Evolutionary conservation across 2,329 filamentous ascomycete species (phyloP).

Genomic region (Cercospora sesami): DNA sequence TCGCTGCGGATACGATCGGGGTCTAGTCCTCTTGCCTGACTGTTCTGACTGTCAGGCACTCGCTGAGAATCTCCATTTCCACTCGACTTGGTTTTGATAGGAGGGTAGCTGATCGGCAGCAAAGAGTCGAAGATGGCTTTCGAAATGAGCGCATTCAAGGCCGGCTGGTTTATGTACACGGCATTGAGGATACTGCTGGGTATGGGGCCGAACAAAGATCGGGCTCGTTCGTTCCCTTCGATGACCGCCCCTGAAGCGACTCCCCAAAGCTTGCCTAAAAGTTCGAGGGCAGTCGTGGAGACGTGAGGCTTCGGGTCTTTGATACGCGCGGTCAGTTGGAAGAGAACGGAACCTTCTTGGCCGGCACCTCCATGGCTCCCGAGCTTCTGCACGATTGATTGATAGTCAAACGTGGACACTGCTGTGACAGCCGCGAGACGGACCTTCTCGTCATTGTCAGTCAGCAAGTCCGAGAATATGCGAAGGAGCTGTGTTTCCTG

Average conservation of each 20-base stretch:
- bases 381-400: slow-evolving; percentile 78
- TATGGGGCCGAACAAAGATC: slow-evolving; percentile 73
- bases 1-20: slow-evolving; percentile 78
- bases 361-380: slow-evolving; percentile 72
- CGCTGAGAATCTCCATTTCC: slow-evolving; percentile 60
- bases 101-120: slow-evolving; percentile 85
- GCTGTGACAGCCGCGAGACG: slow-evolving; percentile 84
- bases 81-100: slow-evolving; percentile 56
- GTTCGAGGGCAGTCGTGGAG: slow-evolving; percentile 80
- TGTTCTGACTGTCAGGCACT: slow-evolving; percentile 58
- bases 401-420: slow-evolving; percentile 76
- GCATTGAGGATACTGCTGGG: slow-evolving; percentile 83
- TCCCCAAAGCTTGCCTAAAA: slow-evolving; percentile 88
- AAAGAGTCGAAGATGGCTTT: slow-evolving; percentile 83
- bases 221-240: slow-evolving; percentile 74
- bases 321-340: slow-evolving; percentile 79
- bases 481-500: slow-evolving; percentile 76
- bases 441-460: slow-evolving; percentile 87
- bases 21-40: slow-evolving; percentile 52
- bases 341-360: slow-evolving; percentile 75
- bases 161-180: slow-evolving; percentile 84
- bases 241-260: slow-evolving; percentile 85
- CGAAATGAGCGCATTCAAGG: slow-evolving; percentile 82
- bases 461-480: slow-evolving; percentile 72
- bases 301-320: slow-evolving; percentile 82